Conservation (phyloP, 2,329 filamentous ascomycete species). For the Neonectria punicea region DNA sequence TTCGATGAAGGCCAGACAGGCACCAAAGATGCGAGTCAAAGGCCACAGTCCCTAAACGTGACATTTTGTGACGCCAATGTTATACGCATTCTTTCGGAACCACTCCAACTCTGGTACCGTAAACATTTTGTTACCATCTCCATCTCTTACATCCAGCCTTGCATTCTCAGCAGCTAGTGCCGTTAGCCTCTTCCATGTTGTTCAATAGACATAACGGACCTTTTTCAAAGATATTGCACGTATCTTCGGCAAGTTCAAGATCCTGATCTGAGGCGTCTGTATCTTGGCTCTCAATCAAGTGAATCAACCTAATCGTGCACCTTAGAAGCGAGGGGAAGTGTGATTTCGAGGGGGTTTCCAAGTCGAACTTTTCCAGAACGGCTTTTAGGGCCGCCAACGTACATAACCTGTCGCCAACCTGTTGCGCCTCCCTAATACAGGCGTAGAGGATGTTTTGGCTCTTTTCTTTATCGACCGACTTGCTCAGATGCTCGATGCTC, state of each 20-base stretch:
- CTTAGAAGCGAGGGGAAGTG: constrained; percentile 53
- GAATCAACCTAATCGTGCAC: constrained; percentile 64
- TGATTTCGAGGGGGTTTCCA: constrained; percentile 28
- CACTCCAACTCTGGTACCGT: constrained; percentile 77
- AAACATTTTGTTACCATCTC: constrained; percentile 62
- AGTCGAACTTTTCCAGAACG: constrained; percentile 43
- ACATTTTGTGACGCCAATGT: constrained; percentile 73
- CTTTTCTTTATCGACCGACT: constrained; percentile 59
- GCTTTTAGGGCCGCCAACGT: constrained; percentile 55
- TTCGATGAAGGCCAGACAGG: constrained; percentile 63
- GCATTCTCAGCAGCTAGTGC: constrained; percentile 42
- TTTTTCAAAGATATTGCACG: constrained; percentile 63
- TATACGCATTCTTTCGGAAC: constrained; percentile 87
- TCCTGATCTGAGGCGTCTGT: constrained; percentile 11
- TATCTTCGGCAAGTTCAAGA: constrained; percentile 53
- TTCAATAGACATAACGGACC: constrained; percentile 45
- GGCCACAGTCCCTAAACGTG: constrained; percentile 63
- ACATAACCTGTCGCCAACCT: constrained; percentile 68
- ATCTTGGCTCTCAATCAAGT: constrained; percentile 53
- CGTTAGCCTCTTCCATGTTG: constrained; percentile 19
- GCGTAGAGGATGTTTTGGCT: constrained; percentile 75
- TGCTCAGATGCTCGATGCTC: constrained; percentile 71
- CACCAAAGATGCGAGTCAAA: constrained; percentile 66
- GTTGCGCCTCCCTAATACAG: constrained; percentile 81
- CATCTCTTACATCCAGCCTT: constrained; percentile 50